These are phyloP conservation scores for Fusarium sp. DNA, from an alignment of 2,329 filamentous ascomycete genomes.

Conservation along the genomic window DNA sequence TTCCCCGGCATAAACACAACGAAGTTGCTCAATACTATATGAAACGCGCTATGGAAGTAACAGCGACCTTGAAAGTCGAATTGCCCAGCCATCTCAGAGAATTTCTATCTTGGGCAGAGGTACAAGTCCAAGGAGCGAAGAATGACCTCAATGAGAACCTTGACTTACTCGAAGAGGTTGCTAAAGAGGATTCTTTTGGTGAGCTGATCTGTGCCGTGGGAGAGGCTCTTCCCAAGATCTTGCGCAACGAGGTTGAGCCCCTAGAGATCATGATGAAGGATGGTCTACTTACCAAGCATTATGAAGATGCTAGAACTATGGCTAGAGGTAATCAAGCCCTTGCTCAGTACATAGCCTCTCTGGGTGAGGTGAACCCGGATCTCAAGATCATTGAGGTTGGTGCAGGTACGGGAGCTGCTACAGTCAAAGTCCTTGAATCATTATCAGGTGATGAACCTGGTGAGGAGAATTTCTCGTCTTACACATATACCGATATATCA, in stretches of 20 bases:
- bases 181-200: not conserved
- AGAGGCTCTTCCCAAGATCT: not conserved
- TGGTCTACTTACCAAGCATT: not conserved
- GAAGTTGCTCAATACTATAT: not conserved
- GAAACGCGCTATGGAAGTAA: not conserved
- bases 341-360: not conserved
- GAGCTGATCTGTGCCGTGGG: not conserved
- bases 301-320: not conserved
- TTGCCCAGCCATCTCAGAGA: not conserved
- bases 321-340: not conserved
- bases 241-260: not conserved
- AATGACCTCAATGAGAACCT: not conserved
- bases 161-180: not conserved
- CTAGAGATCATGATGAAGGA: constrained; percentile 1
- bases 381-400: not conserved
- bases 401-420: not conserved
- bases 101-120: not conserved
- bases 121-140: not conserved
- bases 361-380: not conserved
- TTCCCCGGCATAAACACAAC: not conserved
- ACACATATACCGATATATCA: constrained; percentile 1
- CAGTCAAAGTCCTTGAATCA: not conserved
- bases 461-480: not conserved
- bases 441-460: not conserved
- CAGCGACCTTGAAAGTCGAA: too few relatives aligned